Conservation (phyloP, 352 stramenopile species). For the Globisporangium uncinulatum region DNA sequence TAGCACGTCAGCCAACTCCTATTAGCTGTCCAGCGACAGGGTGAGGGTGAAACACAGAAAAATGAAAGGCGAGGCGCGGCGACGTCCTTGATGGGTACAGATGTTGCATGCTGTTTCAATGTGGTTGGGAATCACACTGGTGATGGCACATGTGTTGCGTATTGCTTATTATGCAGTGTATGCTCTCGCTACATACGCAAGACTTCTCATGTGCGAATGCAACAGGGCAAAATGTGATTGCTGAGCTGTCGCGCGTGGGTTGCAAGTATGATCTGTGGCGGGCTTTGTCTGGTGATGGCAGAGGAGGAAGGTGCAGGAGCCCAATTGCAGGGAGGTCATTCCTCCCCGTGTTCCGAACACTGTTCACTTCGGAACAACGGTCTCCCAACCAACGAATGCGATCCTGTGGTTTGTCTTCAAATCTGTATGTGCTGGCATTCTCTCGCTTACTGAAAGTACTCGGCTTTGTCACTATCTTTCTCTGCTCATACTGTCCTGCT, state of each 20-base stretch:
- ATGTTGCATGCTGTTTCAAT: not conserved
- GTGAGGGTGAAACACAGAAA: conserved; percentile 15
- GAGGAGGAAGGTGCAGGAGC: no score
- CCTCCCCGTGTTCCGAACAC: not conserved
- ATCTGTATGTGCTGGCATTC: no score
- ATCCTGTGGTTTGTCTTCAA: no score
- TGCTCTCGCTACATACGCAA: no score
- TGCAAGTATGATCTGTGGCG: not conserved
- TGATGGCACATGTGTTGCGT: no score
- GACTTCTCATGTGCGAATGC: no score
- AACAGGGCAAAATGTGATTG: no score
- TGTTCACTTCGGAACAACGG: not conserved
- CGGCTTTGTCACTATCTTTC: no score
- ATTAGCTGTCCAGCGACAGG: conserved; percentile 8
- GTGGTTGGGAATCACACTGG: not conserved
- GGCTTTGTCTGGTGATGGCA: not conserved
- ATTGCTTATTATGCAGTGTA: no score
- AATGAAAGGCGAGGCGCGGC: conserved; percentile 15
- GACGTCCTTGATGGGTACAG: conserved; percentile 19
- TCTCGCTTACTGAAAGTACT: no score
- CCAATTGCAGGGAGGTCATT: conserved; percentile 1
- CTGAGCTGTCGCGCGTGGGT: not conserved
- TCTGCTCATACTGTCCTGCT: no score
- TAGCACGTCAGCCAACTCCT: not conserved
- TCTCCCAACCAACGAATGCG: not conserved